Base-by-base conservation (phyloP, 495 filamentous ascomycete species). In the Penicillium lividum region DNA sequence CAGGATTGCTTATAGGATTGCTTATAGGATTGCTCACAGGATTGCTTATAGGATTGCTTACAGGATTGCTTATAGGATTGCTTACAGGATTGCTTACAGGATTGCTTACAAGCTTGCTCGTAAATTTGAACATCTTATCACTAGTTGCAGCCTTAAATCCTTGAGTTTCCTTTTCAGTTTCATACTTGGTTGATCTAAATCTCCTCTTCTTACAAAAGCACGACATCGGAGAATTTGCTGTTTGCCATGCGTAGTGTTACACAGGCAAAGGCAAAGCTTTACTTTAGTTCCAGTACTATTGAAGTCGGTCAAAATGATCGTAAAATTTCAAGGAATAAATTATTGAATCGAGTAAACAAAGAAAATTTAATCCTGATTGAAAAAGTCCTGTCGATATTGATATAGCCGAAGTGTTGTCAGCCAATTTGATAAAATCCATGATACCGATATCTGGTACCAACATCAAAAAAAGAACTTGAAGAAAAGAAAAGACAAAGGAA, bases 341-440 rank as follows among this genome's bases (percentile, higher is more conserved):
- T 10, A 3, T 4, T 5, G 5, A 47, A 15, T 47, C 25, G 7
- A 49, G 28, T 30, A 30, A 25, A 30, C 11, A 40, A 11, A 29
- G 25, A 40, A 16, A 31, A 29, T 15, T 43, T 33, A 27, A 53
- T 11, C 31, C 43, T 3, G 16, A 38, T 55, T 33, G 25, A 31
- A 22, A 57, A 48, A 16, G 25, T 53, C 43, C 59, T 53, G 59
- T 61, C 59, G 59, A 61, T 50, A 53, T 36, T 53, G 46, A 30
- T 61, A 49, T 49, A 60, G 46, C 43, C 28, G 31, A 57, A 53
- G 49, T 30, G 38, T 36, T 31, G 30, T 40, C 54, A 61, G 29
- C 33, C 59, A 61, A 50, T 60, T 52, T 60, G 49, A 44, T 43
- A 25, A 43, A 52, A 27, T 47, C 22, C 53, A 7, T 42, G 40